Percentiles rank a stretch among this genome's conserved stretches.
Conservation (phyloP, 192 early-diverging fungal species). For the Paraglomus brasilianum region DNA sequence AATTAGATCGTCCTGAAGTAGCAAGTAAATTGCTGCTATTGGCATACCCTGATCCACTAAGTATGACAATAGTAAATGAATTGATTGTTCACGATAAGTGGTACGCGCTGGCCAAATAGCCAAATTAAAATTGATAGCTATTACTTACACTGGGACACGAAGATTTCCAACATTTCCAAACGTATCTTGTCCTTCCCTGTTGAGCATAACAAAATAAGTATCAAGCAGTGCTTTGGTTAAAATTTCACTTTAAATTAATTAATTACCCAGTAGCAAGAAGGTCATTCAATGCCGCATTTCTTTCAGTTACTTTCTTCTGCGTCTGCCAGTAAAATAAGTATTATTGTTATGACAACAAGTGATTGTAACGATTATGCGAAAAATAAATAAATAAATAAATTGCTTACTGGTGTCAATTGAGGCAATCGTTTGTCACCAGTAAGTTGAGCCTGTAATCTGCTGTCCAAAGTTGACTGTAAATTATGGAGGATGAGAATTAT, state of each 20-base stretch:
- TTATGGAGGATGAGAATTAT: no score
- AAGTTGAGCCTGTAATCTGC: no score
- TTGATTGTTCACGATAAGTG: neutral
- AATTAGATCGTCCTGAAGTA: constrained; percentile 21
- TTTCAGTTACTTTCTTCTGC: constrained; percentile 8
- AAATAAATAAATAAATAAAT: no score
- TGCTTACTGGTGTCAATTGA: no score
- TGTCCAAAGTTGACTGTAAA: no score
- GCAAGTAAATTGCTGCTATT: neutral
- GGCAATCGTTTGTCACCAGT: no score
- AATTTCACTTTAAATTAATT: no score
- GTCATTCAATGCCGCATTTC: constrained; percentile 10
- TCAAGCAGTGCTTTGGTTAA: no score
- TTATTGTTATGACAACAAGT: no score
- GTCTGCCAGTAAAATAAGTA: neutral
- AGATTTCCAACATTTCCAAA: constrained; percentile 54
- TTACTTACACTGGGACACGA: constrained; percentile 50
- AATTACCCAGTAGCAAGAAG: constrained; percentile 6
- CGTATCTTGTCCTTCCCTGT: constrained; percentile 55
- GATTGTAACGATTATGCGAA: no score
- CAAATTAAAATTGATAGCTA: neutral
- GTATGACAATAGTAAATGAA: neutral
- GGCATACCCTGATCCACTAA: constrained; percentile 23
- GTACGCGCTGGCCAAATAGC: neutral
- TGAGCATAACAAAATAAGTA: no score